Conservation (phyloP, 495 filamentous ascomycete genomes). For the Tetracladium setigerum region DNA sequence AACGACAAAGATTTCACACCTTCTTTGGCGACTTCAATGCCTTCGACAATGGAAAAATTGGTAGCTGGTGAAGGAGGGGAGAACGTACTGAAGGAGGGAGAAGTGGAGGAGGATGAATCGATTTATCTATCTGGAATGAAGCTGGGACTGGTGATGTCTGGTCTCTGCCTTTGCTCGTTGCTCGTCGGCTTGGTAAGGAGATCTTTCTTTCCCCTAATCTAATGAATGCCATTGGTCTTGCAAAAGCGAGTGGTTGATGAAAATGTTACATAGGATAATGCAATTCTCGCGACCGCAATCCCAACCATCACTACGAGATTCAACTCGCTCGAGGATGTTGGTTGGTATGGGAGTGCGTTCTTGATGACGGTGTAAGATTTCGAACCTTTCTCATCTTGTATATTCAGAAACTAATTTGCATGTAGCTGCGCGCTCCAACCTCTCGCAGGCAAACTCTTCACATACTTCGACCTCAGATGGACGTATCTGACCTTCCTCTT, state of each 20-base stretch:
- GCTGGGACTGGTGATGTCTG: slow-evolving; percentile 7
- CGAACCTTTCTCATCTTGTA: background rate
- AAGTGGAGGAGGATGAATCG: slow-evolving; percentile 7
- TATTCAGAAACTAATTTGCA: background rate
- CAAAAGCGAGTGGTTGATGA: background rate
- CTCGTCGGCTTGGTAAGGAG: slow-evolving; percentile 12
- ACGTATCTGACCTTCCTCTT: slow-evolving; percentile 22
- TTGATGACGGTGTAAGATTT: slow-evolving; percentile 35
- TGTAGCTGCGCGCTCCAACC: slow-evolving; percentile 36
- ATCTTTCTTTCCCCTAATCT: no score
- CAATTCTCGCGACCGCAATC: slow-evolving; percentile 26
- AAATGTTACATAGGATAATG: slow-evolving; percentile 4
- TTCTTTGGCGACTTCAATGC: background rate
- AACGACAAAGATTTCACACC: background rate
- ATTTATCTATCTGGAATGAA: slow-evolving; percentile 6
- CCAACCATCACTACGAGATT: slow-evolving; percentile 45
- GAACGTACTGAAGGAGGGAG: background rate
- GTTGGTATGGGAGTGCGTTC: slow-evolving; percentile 52
- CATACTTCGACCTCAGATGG: slow-evolving; percentile 35
- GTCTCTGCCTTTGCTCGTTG: slow-evolving; percentile 9
- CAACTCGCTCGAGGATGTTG: slow-evolving; percentile 34
- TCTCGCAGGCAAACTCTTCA: slow-evolving; percentile 22
- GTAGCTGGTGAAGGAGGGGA: background rate
- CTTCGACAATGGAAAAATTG: background rate
- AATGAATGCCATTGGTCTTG: no score